A percentile compares a stretch with the other conserved stretches of the same genome.
These are phyloP conservation scores for Candida ulmi DNA, from an alignment of 805 yeast species.

Conservation along the genomic window DNA sequence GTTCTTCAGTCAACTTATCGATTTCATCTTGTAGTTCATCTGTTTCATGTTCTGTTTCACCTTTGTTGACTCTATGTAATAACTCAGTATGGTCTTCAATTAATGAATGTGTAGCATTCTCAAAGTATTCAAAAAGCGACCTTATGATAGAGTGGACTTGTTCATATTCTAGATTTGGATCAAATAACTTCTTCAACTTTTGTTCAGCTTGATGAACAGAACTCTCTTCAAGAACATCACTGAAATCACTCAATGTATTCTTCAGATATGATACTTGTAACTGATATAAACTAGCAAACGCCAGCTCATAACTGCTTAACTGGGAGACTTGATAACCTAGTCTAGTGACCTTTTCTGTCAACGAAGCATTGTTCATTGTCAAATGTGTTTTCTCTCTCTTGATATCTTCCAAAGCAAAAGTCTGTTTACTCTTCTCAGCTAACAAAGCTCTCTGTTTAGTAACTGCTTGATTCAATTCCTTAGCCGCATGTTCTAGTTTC, in stretches of 20 bases:
- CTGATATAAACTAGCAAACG: conserved; percentile 35
- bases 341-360: conserved; percentile 34
- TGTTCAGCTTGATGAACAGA: conserved; percentile 56
- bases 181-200: conserved; percentile 39
- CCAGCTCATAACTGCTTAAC: conserved; percentile 31
- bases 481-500: conserved; percentile 29
- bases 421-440: conserved; percentile 39
- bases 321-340: conserved; percentile 21
- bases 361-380: conserved; percentile 30
- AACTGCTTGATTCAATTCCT: conserved; percentile 34
- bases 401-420: conserved; percentile 34
- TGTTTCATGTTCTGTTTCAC: background rate
- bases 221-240: conserved; percentile 49
- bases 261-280: conserved; percentile 42
- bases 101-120: conserved; percentile 54
- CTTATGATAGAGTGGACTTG: conserved; percentile 28
- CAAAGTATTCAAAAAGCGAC: conserved; percentile 47
- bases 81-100: conserved; percentile 47
- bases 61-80: conserved; percentile 13
- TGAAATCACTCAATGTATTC: conserved; percentile 43
- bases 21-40: conserved; percentile 1
- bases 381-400: conserved; percentile 32
- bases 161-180: conserved; percentile 22
- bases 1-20: conserved; percentile 10
- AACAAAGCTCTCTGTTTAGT: conserved; percentile 38